Evolutionary conservation across 1,284 basidiomycete species (phyloP), one percentile per base, ranked within the genome.

Genomic region (Pholiota adiposa): DNA sequence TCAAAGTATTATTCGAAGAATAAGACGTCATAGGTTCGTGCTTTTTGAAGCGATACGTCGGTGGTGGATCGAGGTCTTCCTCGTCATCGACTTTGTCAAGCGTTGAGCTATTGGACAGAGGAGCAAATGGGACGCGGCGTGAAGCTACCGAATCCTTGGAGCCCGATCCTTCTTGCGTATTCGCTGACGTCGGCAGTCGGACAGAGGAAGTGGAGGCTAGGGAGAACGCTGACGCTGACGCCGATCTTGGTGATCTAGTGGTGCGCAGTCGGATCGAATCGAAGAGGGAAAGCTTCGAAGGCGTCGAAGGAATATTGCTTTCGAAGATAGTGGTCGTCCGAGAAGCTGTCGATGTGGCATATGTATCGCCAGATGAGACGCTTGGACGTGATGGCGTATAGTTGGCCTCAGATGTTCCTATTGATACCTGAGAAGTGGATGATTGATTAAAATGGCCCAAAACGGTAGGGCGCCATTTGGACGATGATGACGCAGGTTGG

Each of bases 291-390:
- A 77, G 70, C 62, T 81, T 83, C 43, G 80, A 78, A 18, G 80
- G 78, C 0, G 80, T 75, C 44, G 69, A 70, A 11, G 77, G 79
- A 29, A 78, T 72, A 21, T 80, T 74, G 49, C 70, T 71, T 48
- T 78, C 75, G 19, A 69, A 36, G 40, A 67, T 67, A 8, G 70
- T 66, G 0, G 63, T 61, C 11, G 68, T 68, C 44, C 51, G 64
- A 23, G 69, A 67, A 25, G 68, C 64, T 21, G 58, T 59, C 40
- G 60, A 64, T 18, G 67, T 67, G 11, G 56, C 83, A 65, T 76
- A 83, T 31, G 87, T 88, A 52, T 83, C 78, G 9, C 78, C 80
- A 18, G 88, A 90, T 40, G 87, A 89, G 59, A 88, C 79, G 68
- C 88, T 90, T 9, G 86, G 86, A 29, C 88, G 82, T 25, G 88